These are phyloP conservation scores for Nakataea oryzae DNA, from an alignment of 2,329 filamentous ascomycete species.

Conservation along the genomic window DNA sequence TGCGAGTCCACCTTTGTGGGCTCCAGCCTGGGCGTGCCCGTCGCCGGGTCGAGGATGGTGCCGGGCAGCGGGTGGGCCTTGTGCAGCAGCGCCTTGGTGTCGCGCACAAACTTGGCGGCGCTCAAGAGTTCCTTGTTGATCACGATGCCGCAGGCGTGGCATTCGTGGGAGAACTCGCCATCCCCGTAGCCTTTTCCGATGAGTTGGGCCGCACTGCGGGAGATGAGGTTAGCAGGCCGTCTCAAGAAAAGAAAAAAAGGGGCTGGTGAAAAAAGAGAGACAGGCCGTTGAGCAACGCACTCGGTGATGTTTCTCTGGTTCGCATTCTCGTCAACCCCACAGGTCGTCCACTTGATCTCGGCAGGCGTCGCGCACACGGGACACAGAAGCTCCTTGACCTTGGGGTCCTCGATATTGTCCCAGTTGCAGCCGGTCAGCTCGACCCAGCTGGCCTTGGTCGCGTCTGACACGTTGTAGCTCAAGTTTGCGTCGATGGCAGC, in stretches of 20 bases:
- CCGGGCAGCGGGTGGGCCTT: constrained; percentile 51
- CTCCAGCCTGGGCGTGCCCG: constrained; percentile 35
- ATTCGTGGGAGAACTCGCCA: constrained; percentile 37
- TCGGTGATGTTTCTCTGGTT: constrained; percentile 10
- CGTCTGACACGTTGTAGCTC: constrained; percentile 37
- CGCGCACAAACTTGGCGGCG: constrained; percentile 50
- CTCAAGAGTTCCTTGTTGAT: constrained; percentile 49
- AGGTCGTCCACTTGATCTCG: constrained; percentile 50
- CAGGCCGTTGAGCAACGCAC: neutral
- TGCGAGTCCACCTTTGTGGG: constrained; percentile 9
- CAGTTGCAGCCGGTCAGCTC: constrained; percentile 39
- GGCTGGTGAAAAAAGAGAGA: neutral
- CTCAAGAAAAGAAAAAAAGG: neutral
- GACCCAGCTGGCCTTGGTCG: constrained; percentile 35
- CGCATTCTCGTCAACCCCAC: constrained; percentile 24
- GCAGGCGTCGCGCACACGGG: constrained; percentile 36
- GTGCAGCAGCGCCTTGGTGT: constrained; percentile 37
- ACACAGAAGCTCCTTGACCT: constrained; percentile 40
- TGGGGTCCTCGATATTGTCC: constrained; percentile 45
- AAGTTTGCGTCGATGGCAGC: constrained; percentile 48
- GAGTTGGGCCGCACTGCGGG: constrained; percentile 15
- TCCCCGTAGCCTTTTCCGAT: constrained; percentile 52
- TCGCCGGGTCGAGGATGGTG: constrained; percentile 46
- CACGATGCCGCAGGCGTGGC: constrained; percentile 34
- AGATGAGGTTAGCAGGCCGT: neutral